phyloP scores from a whole-genome alignment of 2,329 filamentous ascomycete genomes.

The Pseudogymnoascus verrucosus region DNA sequence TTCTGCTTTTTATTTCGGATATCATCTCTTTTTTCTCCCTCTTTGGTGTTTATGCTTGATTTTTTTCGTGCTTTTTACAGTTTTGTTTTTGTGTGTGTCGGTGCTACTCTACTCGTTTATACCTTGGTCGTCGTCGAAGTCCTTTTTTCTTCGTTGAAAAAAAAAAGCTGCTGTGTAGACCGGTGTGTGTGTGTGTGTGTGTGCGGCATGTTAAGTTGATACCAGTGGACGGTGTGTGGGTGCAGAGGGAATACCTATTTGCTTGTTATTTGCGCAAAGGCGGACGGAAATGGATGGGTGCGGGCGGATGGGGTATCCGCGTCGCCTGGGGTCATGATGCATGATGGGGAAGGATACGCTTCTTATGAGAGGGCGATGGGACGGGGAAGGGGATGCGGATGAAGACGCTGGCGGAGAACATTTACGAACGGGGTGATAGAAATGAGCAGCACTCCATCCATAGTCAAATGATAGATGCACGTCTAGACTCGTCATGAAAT shows the following conservation, averaged over 20 bases:
- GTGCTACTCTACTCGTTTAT: neutral
- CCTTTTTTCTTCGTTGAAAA: neutral
- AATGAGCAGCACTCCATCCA: neutral
- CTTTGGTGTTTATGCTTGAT: neutral
- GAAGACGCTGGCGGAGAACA: neutral
- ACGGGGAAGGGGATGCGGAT: neutral
- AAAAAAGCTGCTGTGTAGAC: neutral
- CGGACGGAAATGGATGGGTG: neutral
- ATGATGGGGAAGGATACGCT: neutral
- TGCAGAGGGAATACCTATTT: constrained; percentile 4
- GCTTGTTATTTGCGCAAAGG: constrained; percentile 1
- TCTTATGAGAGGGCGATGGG: neutral
- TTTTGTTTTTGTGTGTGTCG: neutral
- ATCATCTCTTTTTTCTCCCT: neutral
- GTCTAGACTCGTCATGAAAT: constrained; percentile 3
- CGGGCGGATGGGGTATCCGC: neutral
- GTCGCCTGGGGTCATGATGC: neutral
- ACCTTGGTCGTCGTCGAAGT: neutral
- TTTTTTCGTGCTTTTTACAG: neutral
- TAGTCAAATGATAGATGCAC: neutral
- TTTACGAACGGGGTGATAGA: neutral
- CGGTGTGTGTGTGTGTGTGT: neutral
- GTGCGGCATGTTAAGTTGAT: neutral
- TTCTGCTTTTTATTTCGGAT: neutral
- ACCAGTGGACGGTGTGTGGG: neutral